A percentile compares a stretch with the other conserved stretches of the same genome.
phyloP scores from a whole-genome alignment of 805 yeast genomes.

The Saturnispora dispora region DNA sequence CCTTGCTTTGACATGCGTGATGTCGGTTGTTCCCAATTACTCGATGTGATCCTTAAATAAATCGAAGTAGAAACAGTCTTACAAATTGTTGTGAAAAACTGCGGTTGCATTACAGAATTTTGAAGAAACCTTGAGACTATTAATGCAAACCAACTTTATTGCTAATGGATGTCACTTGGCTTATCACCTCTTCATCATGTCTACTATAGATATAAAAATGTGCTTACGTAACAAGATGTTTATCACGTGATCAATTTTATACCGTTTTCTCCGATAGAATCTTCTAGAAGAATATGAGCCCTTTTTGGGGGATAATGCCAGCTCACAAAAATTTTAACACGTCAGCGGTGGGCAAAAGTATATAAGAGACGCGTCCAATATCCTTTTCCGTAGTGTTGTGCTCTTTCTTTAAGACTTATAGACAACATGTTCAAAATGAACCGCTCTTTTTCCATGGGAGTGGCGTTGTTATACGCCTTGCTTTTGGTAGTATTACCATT shows the following conservation, averaged over 20 bases:
- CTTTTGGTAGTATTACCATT: slow-evolving; percentile 24
- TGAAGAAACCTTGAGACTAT: no score
- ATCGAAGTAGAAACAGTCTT: no score
- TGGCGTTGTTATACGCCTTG: slow-evolving; percentile 22
- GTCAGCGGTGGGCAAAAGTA: not conserved
- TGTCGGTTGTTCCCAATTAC: no score
- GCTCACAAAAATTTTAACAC: not conserved
- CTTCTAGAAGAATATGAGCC: not conserved
- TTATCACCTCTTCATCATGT: no score
- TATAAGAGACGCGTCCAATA: slow-evolving; percentile 3
- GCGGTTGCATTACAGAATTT: no score
- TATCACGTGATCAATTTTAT: not conserved
- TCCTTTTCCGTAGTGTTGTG: not conserved
- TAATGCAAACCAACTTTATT: no score
- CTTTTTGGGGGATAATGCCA: not conserved
- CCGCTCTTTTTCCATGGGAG: slow-evolving; percentile 22
- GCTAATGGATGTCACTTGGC: no score
- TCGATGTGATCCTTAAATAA: no score
- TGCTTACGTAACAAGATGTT: not conserved
- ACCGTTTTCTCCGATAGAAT: not conserved
- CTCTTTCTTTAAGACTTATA: not conserved
- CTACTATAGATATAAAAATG: no score
- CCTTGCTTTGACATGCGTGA: no score
- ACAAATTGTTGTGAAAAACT: no score
- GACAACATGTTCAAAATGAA: slow-evolving; percentile 19